Percentiles rank a stretch among this genome's conserved stretches.
phyloP scores from a whole-genome alignment of 1,284 basidiomycete species.

The Boletellus deceptivus region DNA sequence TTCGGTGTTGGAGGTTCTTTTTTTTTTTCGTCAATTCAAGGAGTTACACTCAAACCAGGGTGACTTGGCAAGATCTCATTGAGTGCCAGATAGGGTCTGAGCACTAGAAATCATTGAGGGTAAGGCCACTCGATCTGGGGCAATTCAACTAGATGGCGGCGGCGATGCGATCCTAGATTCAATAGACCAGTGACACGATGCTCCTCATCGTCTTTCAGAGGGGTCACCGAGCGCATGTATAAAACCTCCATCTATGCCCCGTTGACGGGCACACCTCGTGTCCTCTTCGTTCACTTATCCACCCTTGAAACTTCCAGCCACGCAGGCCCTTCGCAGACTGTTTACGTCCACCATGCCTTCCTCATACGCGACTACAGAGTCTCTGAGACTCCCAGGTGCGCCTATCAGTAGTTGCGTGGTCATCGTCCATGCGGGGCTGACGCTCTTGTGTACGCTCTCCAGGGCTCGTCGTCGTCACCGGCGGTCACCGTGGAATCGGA shows the following conservation, averaged over 20 bases:
- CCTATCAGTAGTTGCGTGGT: background rate
- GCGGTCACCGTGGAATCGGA: constrained; percentile 48
- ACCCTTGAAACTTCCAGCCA: background rate
- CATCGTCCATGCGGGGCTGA: background rate
- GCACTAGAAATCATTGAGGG: background rate
- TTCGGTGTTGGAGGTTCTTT: no score
- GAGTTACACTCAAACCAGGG: background rate
- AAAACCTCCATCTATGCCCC: no score
- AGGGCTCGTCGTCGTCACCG: constrained; percentile 37
- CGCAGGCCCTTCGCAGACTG: constrained; percentile 6
- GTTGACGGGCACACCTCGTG: no score
- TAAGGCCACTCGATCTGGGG: constrained; percentile 18
- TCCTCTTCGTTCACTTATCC: background rate
- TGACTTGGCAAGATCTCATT: constrained; percentile 1
- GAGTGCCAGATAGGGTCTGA: background rate
- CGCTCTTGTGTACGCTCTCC: background rate
- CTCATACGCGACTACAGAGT: background rate
- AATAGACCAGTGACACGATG: constrained; percentile 7
- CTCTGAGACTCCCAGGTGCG: constrained; percentile 13
- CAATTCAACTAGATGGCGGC: no score
- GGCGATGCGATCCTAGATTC: no score
- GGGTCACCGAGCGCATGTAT: constrained; percentile 8
- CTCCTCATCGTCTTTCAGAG: constrained; percentile 7
- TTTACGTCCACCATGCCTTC: constrained; percentile 12
- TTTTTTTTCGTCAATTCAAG: constrained; percentile 7